Evolutionary conservation across 139 green algal species (phyloP), one percentile per base, ranked within the genome.

Genomic region (Chlorella sp.): DNA sequence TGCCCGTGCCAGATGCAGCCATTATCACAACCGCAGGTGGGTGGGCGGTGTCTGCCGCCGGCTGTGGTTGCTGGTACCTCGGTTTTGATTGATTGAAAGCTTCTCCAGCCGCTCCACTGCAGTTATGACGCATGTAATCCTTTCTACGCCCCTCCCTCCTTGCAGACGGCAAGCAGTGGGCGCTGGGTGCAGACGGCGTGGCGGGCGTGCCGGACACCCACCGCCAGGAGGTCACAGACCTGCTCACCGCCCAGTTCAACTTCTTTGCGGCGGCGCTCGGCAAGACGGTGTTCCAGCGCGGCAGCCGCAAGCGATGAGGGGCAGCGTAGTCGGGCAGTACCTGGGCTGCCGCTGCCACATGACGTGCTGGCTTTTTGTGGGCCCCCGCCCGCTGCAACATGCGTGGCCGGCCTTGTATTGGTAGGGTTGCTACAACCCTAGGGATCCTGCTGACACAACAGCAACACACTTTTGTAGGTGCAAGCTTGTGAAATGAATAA

Each of bases 131-230:
- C 9, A 65, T 0, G 30, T 30, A 24, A 32, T 32, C 65, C 22
- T 44, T 24, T n/a, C n/a, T n/a, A n/a, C n/a, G 65, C 65, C 34
- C 30, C 38, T 64, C 22, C 36, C 26, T 8, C 17, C 43, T 13
- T 73, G 73, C 80, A 81, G 86, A 89, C 54, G 86, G 86, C 34
- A 80, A 82, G 76, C 86, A 90, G 65, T 90, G 86, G 86, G 86
- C 86, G 28, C 40, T 90, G 54, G 86, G 86, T 34, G 56, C 69
- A 0, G 62, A 85, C 51, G 86, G 86, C 22, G 22, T 87, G 36
- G 40, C 13, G 16, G 67, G 30, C 54, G 85, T 90, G 40, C 86
- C 86, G 5, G 86, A 85, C 26, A 84, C 36, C 41, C 86, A 90
- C 64, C 72, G 86, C 43, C 40, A 51, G 24, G 86, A 90, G 82